Evolutionary conservation across 164 flowering plant species (phyloP).

Genomic region (Paratinospora sagittata): DNA sequence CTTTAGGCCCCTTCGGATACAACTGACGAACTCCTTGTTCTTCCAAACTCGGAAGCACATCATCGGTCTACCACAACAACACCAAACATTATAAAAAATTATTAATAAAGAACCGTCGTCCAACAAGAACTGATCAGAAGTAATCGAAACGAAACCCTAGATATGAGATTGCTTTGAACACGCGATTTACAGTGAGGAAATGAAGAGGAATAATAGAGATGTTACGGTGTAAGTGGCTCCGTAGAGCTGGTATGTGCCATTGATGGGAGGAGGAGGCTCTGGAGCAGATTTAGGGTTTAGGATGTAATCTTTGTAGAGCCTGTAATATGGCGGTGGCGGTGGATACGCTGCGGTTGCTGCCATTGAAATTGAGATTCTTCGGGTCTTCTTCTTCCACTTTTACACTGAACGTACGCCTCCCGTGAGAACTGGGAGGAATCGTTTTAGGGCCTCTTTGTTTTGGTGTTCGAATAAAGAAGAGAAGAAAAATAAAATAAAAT

Average conservation of each 20-base stretch:
- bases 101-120: neutral
- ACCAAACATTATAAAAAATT: neutral
- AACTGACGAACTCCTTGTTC: conserved; percentile 93
- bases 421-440: too few species aligned
- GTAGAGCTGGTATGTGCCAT: conserved; percentile 68
- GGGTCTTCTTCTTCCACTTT: too few species aligned
- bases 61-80: conserved; percentile 59
- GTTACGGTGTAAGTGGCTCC: conserved; percentile 75
- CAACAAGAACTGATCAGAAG: neutral
- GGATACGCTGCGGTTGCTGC: conserved; percentile 79
- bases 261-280: conserved; percentile 81
- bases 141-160: neutral
- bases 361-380: conserved; percentile 11
- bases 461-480: too few species aligned
- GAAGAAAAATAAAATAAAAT: too few species aligned
- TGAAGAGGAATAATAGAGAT: neutral
- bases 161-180: too few species aligned
- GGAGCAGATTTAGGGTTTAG: conserved; percentile 68
- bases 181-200: neutral
- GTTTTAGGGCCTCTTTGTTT: too few species aligned
- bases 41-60: conserved; percentile 87
- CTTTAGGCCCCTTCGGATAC: conserved; percentile 72
- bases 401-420: too few species aligned
- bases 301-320: conserved; percentile 68
- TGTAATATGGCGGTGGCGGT: conserved; percentile 92